phyloP scores from a whole-genome alignment of 768 basidiomycete species.

The Kwoniella sp. region DNA sequence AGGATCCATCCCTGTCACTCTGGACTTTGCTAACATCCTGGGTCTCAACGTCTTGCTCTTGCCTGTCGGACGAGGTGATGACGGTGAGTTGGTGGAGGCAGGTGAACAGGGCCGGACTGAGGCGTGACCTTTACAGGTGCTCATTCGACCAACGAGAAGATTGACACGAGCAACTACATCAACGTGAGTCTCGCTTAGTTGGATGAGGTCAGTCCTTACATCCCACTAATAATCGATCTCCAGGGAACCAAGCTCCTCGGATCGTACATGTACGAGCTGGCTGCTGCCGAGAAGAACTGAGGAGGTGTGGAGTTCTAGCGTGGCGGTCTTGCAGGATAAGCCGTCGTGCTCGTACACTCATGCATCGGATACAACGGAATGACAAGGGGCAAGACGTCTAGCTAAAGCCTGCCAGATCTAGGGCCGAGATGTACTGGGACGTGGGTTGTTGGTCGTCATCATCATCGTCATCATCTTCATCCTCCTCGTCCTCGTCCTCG shows the following conservation, averaged over 20 bases:
- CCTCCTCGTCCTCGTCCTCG: conserved; percentile 34
- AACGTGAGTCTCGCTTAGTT: conserved; percentile 57
- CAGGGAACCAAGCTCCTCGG: conserved; percentile 65
- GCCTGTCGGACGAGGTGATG: conserved; percentile 90
- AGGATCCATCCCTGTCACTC: conserved; percentile 87
- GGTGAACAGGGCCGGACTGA: neutral
- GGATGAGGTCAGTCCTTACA: neutral
- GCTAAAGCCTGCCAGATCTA: conserved; percentile 41
- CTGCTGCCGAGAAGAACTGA: conserved; percentile 28
- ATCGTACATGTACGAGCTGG: conserved; percentile 74
- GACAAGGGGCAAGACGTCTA: too few relatives aligned
- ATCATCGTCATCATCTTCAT: conserved; percentile 37
- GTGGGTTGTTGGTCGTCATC: conserved; percentile 25
- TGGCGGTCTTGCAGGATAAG: neutral
- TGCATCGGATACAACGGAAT: too few relatives aligned
- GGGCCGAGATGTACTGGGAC: conserved; percentile 41
- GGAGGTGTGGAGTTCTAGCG: neutral
- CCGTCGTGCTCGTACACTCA: too few relatives aligned
- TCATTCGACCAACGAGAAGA: conserved; percentile 76
- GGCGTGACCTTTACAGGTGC: conserved; percentile 12
- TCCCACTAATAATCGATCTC: neutral
- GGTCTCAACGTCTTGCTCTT: conserved; percentile 81
- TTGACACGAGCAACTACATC: conserved; percentile 84
- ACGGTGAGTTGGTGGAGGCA: conserved; percentile 70
- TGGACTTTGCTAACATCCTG: conserved; percentile 85